Conservation (phyloP, 192 early-diverging fungal genomes). For the Jimgerdemannia lactiflua region DNA sequence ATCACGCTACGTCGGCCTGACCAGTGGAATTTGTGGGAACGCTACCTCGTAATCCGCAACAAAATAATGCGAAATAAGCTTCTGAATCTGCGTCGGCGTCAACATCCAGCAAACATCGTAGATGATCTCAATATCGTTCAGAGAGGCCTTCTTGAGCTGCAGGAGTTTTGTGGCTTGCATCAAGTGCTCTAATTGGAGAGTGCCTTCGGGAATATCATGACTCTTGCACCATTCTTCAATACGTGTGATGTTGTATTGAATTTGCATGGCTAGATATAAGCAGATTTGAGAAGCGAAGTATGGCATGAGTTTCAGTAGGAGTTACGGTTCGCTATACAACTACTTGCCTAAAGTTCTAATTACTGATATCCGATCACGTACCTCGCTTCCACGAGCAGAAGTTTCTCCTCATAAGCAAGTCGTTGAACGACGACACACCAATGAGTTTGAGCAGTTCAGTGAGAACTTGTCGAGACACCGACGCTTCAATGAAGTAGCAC, state of each 20-base stretch:
- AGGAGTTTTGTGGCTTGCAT: conserved; percentile 96
- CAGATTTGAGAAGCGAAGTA: conserved; percentile 7
- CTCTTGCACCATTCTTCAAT: conserved; percentile 99
- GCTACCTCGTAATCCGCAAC: conserved; percentile 93
- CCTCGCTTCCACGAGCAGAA: conserved; percentile 99
- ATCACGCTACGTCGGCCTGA: not conserved
- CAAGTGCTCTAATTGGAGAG: conserved; percentile 89
- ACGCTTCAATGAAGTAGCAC: conserved; percentile 94
- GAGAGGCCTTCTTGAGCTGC: conserved; percentile 84
- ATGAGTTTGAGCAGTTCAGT: conserved; percentile 95
- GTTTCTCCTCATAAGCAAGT: conserved; percentile 96
- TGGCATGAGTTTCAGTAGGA: not conserved
- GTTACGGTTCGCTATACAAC: not conserved
- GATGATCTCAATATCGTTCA: conserved; percentile 94
- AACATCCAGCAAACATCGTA: conserved; percentile 98
- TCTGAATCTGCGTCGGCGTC: conserved; percentile 96
- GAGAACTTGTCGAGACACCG: conserved; percentile 90
- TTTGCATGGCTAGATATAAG: conserved; percentile 75
- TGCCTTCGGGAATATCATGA: conserved; percentile 87
- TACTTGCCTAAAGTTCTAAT: not conserved
- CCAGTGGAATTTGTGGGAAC: conserved; percentile 3
- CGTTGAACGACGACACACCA: conserved; percentile 95
- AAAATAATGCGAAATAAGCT: conserved; percentile 92
- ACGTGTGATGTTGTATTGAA: conserved; percentile 97
- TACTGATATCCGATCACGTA: conserved; percentile 8